Percentiles rank a stretch among this genome's conserved stretches.
Evolutionary conservation across 345 rosid genomes (phyloP).

Genomic region (Abelmoschus esculentus): DNA sequence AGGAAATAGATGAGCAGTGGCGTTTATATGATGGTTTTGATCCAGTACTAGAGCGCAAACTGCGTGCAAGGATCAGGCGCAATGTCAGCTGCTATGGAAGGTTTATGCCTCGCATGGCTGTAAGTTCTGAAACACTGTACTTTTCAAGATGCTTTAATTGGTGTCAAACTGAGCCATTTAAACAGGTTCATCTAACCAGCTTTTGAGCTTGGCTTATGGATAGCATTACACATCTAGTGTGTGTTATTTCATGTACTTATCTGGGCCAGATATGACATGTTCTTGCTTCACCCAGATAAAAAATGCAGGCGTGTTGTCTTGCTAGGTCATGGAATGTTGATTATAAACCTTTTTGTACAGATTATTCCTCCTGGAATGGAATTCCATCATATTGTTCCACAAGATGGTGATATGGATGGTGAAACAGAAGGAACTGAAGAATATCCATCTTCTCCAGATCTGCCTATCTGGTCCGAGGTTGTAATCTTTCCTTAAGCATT

Average conservation of each 20-base stretch:
- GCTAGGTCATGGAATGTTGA: neutral
- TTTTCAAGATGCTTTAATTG: neutral
- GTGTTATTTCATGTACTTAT: constrained; percentile 1
- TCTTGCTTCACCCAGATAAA: neutral
- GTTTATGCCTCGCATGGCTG: constrained; percentile 93
- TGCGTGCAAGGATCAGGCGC: constrained; percentile 88
- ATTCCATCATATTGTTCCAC: constrained; percentile 88
- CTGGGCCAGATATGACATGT: neutral
- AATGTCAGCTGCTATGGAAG: constrained; percentile 96
- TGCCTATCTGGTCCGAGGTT: constrained; percentile 93
- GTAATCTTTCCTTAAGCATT: constrained; percentile 7
- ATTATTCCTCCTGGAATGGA: constrained; percentile 99
- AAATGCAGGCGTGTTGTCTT: neutral
- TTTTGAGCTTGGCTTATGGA: neutral
- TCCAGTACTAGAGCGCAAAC: constrained; percentile 79
- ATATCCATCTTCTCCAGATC: constrained; percentile 81
- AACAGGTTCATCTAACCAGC: neutral
- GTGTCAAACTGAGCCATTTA: neutral
- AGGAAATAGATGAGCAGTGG: constrained; percentile 96
- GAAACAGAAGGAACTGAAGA: constrained; percentile 86
- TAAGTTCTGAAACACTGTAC: constrained; percentile 39
- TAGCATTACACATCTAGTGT: neutral
- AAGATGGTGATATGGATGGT: constrained; percentile 80
- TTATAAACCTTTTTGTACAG: constrained; percentile 30
- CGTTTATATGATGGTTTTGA: constrained; percentile 98